Base-by-base conservation (phyloP, 164 flowering plant species). In the Hamamelis virginiana region DNA sequence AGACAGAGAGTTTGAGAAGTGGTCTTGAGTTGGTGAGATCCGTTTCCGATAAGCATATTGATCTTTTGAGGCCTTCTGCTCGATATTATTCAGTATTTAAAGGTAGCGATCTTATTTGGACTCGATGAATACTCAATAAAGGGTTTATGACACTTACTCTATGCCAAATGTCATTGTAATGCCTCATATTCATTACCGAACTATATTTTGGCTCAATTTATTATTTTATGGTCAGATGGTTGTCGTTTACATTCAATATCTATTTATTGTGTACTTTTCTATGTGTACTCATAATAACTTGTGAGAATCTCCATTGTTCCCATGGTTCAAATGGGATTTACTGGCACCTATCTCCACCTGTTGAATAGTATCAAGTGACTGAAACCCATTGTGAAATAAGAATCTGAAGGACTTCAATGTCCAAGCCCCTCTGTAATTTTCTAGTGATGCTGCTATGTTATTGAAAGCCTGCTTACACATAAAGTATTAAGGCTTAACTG, bases 61-160 rank as follows among this genome's bases (percentile, higher is more conserved):
- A 89, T 72, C 89, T 88, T 71, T 78, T 83, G 81, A 88, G 91
- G 78, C 90, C 92, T 52, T 76, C 90, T 19, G 85, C 90, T 70
- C 89, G 92, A 64, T 71, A 80, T 72, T 74, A 70, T 82, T 78
- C 92, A 53, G 64, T 81, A 65, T 81, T 77, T 68, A 90, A 85
- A 88, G 96, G 96, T 90, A 81, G 61, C 46, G 12, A 63, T 65
- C 47, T 26, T 16, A 28, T 6, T 33, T 51, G 38, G 47, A 22
- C 61, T 27, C 8, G 56, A 33, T 15, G 19, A 22, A 44, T 60
- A 52, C 25, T 25, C n/a, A 43, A 16, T 15, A n/a, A 50, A 27
- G 59, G 27, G 41, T 62, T 19, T 22, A 28, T 33, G 13, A 50
- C 14, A 21, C 48, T n/a, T 41, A 11, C 8, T 8, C 25, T 61